Conservation (phyloP, 495 filamentous ascomycete species). For the Lepidopterella palustris region DNA sequence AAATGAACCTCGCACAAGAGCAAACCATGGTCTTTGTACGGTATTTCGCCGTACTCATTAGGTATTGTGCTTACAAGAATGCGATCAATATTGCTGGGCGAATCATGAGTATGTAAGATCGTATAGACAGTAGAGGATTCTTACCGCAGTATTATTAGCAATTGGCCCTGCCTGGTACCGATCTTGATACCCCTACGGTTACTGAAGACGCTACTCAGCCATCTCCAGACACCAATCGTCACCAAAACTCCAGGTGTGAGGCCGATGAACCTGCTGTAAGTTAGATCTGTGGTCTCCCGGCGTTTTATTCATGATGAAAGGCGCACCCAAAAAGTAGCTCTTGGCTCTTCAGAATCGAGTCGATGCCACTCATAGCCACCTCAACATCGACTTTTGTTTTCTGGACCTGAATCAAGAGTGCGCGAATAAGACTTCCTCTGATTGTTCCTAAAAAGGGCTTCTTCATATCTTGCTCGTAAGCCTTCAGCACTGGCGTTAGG, state of each 20-base stretch:
- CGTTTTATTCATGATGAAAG: neutral
- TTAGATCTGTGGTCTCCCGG: slow-evolving; percentile 23
- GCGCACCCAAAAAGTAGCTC: slow-evolving; percentile 82
- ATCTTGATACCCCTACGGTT: slow-evolving; percentile 57
- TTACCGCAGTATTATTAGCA: slow-evolving; percentile 66
- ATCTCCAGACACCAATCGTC: slow-evolving; percentile 65
- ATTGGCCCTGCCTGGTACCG: slow-evolving; percentile 54
- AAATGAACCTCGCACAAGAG: slow-evolving; percentile 82
- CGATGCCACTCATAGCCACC: slow-evolving; percentile 89
- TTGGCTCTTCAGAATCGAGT: slow-evolving; percentile 86
- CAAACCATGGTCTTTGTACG: slow-evolving; percentile 85
- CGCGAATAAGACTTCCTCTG: slow-evolving; percentile 77
- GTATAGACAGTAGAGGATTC: neutral
- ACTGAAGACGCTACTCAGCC: slow-evolving; percentile 60
- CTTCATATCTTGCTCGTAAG: slow-evolving; percentile 81
- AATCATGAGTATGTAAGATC: neutral
- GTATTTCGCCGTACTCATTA: slow-evolving; percentile 57
- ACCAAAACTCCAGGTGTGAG: slow-evolving; percentile 86
- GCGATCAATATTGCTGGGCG: slow-evolving; percentile 55
- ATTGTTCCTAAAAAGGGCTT: slow-evolving; percentile 73
- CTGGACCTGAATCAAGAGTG: slow-evolving; percentile 91
- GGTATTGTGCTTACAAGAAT: slow-evolving; percentile 63
- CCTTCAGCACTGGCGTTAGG: slow-evolving; percentile 80
- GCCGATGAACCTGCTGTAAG: slow-evolving; percentile 63
- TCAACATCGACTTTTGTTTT: slow-evolving; percentile 99